phyloP scores from a whole-genome alignment of 306 rosid species.

The Vigna unguiculata region DNA sequence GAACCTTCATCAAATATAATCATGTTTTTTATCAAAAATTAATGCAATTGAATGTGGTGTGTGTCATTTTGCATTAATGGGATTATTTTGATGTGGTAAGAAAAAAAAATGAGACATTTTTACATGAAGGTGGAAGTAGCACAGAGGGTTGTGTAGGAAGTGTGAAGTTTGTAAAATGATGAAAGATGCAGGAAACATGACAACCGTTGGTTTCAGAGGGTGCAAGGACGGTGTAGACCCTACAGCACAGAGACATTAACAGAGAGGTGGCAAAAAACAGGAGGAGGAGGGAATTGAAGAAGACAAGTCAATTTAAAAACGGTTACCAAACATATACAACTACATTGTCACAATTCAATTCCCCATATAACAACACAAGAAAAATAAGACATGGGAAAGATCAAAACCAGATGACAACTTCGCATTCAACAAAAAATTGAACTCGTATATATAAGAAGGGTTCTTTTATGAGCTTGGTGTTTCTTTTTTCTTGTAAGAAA shows the following conservation, averaged over 20 bases:
- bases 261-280: conserved; percentile 39
- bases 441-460: neutral
- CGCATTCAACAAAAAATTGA: conserved; percentile 9
- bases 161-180: conserved; percentile 48
- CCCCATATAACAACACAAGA: conserved; percentile 12
- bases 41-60: neutral
- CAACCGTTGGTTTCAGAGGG: conserved; percentile 21
- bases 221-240: conserved; percentile 58
- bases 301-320: conserved; percentile 62
- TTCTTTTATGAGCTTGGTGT: neutral
- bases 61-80: neutral
- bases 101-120: neutral
- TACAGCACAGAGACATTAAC: conserved; percentile 46
- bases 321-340: conserved; percentile 49
- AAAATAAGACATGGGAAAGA: conserved; percentile 12
- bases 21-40: neutral
- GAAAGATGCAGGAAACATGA: conserved; percentile 52
- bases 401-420: neutral
- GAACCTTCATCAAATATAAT: conserved; percentile 51
- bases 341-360: conserved; percentile 49
- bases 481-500: neutral
- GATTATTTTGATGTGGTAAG: neutral
- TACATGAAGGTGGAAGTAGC: neutral
- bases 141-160: conserved; percentile 28
- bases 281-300: conserved; percentile 48